Evolutionary conservation across 2,329 filamentous ascomycete species (phyloP).

Genomic region (Trichoderma koningiopsis): DNA sequence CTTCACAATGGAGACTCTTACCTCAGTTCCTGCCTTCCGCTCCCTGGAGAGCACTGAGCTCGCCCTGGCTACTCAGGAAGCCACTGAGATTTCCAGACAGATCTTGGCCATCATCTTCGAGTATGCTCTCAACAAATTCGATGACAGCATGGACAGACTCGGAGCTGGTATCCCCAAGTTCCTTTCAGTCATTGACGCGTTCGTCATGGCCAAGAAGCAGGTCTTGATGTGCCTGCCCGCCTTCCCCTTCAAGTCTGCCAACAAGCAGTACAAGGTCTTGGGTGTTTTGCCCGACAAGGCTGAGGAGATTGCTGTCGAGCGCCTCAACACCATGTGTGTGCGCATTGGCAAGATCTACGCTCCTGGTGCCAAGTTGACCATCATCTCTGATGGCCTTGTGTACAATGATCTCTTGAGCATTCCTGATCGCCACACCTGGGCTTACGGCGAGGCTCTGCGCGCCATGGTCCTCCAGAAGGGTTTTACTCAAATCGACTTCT

Average conservation of each 20-base stretch:
- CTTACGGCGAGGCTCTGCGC: constrained; percentile 52
- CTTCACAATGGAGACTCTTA: background rate
- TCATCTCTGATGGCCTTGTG: constrained; percentile 58
- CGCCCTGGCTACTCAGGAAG: constrained; percentile 12
- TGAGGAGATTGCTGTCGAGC: constrained; percentile 55
- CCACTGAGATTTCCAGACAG: constrained; percentile 32
- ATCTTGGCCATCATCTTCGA: constrained; percentile 44
- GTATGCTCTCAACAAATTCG: constrained; percentile 40
- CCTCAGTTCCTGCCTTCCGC: background rate
- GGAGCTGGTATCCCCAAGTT: constrained; percentile 43
- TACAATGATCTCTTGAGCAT: constrained; percentile 59
- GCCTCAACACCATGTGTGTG: constrained; percentile 52
- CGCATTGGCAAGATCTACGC: constrained; percentile 50
- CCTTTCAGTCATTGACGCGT: constrained; percentile 43
- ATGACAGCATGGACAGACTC: constrained; percentile 29
- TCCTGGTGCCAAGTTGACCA: constrained; percentile 52
- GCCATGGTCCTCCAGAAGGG: constrained; percentile 43
- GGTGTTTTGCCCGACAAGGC: constrained; percentile 57
- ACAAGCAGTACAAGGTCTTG: constrained; percentile 56
- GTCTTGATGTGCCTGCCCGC: constrained; percentile 55
- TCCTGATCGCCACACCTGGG: constrained; percentile 53
- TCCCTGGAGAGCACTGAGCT: background rate
- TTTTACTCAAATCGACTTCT: constrained; percentile 51
- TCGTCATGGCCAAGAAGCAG: constrained; percentile 39
- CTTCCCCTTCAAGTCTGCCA: constrained; percentile 65